Evolutionary conservation across 805 yeast genomes (phyloP), one percentile per base, ranked within the genome.

Genomic region (Ogataea allantospora): DNA sequence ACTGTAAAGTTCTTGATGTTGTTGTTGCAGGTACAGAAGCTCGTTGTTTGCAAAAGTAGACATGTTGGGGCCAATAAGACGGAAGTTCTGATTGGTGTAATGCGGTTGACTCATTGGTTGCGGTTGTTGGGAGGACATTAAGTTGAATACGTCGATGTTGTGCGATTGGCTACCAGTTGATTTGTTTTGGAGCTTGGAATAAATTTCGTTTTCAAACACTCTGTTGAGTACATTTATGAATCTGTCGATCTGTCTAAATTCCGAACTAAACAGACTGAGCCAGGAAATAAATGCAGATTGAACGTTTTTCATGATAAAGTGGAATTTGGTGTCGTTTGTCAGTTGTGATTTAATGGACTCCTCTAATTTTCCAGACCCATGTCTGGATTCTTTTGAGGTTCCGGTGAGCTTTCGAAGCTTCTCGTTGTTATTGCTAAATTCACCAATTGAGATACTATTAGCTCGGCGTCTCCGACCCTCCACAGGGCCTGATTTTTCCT

Each of bases 351-450:
- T 48, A 7, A 53, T 29, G 3, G 54, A 40, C 11, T 50, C 48
- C 18, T 51, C 53, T 3, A 32, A 33, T 33, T 46, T 48, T 19
- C 20, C 40, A 20, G 41, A 31, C 10, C 27, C 28, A 22, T 34
- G 40, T 18, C 29, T 42, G 37, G 27, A 10, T 20, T 47, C 50
- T 20, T 43, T 45, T 8, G 28, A 13, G 8, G 47, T 9, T 12
- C 34, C n/a, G 23, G 27, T 27, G 36, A 46, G 38, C 22, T 33
- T 37, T 33, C 46, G 49, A 27, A 56, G 32, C 31, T 54, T 51
- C 27, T 56, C 57, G 33, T 51, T 57, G 35, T 57, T 58, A 40
- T 52, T 54, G 30, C 47, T 50, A 26, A 58, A 54, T 30, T 51
- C 55, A 11, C 58, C 56, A 22, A 53, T 49, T 14, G 57, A 47